Base-by-base conservation (phyloP, 2,329 filamentous ascomycete species). In the Fusarium kyushuense region DNA sequence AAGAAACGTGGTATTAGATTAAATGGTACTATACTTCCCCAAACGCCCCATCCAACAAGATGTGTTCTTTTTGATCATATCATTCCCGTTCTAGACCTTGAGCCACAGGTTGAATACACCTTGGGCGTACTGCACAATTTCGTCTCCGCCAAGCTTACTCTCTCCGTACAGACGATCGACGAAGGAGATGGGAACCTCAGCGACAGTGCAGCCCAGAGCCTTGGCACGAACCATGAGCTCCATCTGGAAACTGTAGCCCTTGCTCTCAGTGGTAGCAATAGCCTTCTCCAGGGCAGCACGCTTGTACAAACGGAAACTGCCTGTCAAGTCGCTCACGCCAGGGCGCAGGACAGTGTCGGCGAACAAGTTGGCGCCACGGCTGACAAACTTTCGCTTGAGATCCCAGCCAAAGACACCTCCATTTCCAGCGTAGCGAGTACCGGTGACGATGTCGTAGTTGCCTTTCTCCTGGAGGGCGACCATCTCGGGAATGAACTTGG, bases 201-300 rank as follows among this genome's bases (percentile, higher is more conserved):
- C 93, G 32, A 99, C 95, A 36, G 90, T 92, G 83, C 89, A 97
- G 1, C 96, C 95, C 92, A 97, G 94, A 17, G 92, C 92, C 88
- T 97, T 97, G 33, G 96, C 96, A 65, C 94, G 87, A 11, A 98
- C 95, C 90, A 97, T 98, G 89, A 99, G 92, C 86, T 97, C 95
- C 96, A 99, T 99, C 88, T 99, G 96, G 86, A 99, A 99, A 40
- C 92, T 95, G 80, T 98, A 99, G 4, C 96, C 96, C 83, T 98
- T 97, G 78, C 93, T 96, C 85, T 97, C 91, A 11, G 94, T 97
- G 80, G 87, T 93, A 76, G 86, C 84, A 74, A 99, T 97, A 60
- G 97, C 93, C 84, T 93, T 94, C 79, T 97, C 88, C 76, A 99
- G 81, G 65, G 97, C 93, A 63, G 85, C 83, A 83, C 91, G 94